Conservation (phyloP, 2,329 filamentous ascomycete species). For the Fusarium drepaniforme region DNA sequence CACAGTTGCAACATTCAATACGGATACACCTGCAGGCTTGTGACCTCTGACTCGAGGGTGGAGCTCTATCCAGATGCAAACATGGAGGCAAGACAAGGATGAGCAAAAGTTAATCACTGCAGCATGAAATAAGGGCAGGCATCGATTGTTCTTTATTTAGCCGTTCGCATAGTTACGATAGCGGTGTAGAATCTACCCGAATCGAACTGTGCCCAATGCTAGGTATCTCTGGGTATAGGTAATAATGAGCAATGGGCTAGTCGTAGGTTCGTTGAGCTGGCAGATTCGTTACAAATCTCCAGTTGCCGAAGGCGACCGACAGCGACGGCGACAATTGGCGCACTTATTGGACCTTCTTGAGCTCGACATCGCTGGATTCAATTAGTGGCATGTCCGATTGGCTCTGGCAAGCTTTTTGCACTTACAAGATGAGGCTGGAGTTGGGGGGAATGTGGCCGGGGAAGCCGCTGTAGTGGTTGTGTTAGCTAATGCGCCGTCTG, state of each 20-base stretch:
- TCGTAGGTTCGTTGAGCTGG: slow-evolving; percentile 1
- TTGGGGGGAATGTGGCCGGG: slow-evolving; percentile 81
- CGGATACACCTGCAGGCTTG: neutral
- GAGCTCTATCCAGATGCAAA: neutral
- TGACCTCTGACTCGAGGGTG: neutral
- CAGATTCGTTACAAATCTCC: slow-evolving; percentile 7
- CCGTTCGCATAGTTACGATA: slow-evolving; percentile 8
- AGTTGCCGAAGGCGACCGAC: slow-evolving; percentile 15
- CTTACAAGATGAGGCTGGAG: slow-evolving; percentile 87
- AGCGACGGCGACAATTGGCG: neutral
- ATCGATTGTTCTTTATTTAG: slow-evolving; percentile 20
- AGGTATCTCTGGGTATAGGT: slow-evolving; percentile 19
- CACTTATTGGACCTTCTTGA: slow-evolving; percentile 70
- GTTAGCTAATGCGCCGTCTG: slow-evolving; percentile 18
- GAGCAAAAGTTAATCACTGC: neutral
- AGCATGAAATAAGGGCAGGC: slow-evolving; percentile 1
- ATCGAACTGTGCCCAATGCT: neutral
- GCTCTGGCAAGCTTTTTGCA: neutral
- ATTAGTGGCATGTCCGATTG: slow-evolving; percentile 7
- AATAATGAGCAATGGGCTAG: slow-evolving; percentile 10
- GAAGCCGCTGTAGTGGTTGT: slow-evolving; percentile 73
- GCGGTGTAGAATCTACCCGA: neutral
- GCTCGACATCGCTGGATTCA: slow-evolving; percentile 72
- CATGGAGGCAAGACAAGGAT: neutral
- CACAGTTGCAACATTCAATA: neutral